Percentiles rank a stretch among this genome's conserved stretches.
Evolutionary conservation across 768 basidiomycete species (phyloP).

Genomic region (Lactarius hatsudake): DNA sequence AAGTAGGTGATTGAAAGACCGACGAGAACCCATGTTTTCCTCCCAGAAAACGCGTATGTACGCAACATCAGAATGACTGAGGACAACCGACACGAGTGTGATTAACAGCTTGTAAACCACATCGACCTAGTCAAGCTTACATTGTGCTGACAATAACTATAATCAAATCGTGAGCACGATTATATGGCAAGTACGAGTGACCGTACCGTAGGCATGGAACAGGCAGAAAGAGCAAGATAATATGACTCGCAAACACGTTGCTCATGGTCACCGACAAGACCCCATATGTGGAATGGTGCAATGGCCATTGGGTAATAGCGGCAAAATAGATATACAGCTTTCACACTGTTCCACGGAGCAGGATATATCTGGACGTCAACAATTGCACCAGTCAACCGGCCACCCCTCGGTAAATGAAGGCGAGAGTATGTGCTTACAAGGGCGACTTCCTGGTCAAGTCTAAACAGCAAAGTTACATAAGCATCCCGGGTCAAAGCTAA

Average conservation of each 20-base stretch:
- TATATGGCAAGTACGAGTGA: background rate
- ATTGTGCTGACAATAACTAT: slow-evolving; percentile 21
- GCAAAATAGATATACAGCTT: slow-evolving; percentile 21
- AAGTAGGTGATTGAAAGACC: slow-evolving; percentile 5
- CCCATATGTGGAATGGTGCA: slow-evolving; percentile 23
- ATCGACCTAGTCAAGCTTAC: background rate
- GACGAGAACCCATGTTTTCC: slow-evolving; percentile 4
- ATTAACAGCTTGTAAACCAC: background rate
- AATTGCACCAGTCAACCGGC: background rate
- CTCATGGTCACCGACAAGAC: slow-evolving; percentile 4
- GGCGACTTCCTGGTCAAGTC: slow-evolving; percentile 19
- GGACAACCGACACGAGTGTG: background rate
- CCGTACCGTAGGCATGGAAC: slow-evolving; percentile 17
- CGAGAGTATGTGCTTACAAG: slow-evolving; percentile 2
- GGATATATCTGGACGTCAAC: slow-evolving; percentile 15
- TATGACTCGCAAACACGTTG: background rate
- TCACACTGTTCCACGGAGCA: slow-evolving; percentile 14
- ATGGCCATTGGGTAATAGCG: slow-evolving; percentile 22
- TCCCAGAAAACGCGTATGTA: slow-evolving; percentile 25
- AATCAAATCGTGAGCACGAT: background rate
- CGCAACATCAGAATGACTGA: slow-evolving; percentile 27
- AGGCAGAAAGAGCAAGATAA: slow-evolving; percentile 17
- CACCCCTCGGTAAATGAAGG: too few species aligned
- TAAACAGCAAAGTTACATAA: background rate
- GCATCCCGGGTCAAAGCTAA: background rate